phyloP scores from a whole-genome alignment of 805 yeast species.

The Wickerhamomyces canadensis region DNA sequence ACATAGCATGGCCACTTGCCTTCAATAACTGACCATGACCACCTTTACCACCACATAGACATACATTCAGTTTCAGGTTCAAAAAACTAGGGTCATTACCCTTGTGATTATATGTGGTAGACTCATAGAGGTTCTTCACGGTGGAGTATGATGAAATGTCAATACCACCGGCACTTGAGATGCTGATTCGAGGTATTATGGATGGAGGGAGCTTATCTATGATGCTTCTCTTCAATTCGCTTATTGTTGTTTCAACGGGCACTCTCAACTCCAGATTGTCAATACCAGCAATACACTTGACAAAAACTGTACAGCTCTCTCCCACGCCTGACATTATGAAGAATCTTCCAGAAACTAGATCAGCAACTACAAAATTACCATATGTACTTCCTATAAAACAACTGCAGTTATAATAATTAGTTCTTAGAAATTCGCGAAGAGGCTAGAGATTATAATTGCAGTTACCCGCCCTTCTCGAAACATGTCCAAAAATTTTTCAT shows the following conservation, averaged over 20 bases:
- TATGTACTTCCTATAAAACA: too few relatives aligned
- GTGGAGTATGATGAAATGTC: slow-evolving; percentile 6
- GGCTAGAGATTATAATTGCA: too few relatives aligned
- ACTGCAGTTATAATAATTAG: too few relatives aligned
- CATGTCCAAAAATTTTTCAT: slow-evolving; percentile 1
- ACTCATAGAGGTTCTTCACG: slow-evolving; percentile 6
- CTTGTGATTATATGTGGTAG: background rate
- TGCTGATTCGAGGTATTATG: slow-evolving; percentile 1
- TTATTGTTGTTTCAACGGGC: background rate
- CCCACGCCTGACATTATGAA: background rate
- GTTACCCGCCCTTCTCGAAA: background rate
- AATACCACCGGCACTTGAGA: slow-evolving; percentile 12
- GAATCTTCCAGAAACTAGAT: too few relatives aligned
- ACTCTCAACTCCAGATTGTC: slow-evolving; percentile 8
- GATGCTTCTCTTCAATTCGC: slow-evolving; percentile 4
- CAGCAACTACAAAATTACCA: too few relatives aligned
- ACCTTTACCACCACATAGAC: slow-evolving; percentile 48
- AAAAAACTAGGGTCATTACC: slow-evolving; percentile 3
- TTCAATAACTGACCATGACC: slow-evolving; percentile 41
- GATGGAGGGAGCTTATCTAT: slow-evolving; percentile 7
- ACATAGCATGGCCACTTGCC: slow-evolving; percentile 35
- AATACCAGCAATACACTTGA: slow-evolving; percentile 13
- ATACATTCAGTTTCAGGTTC: slow-evolving; percentile 28
- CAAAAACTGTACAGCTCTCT: slow-evolving; percentile 10
- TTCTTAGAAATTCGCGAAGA: too few relatives aligned